A percentile compares a stretch with the other conserved stretches of the same genome.
Conservation (phyloP, 805 yeast genomes). For the Metschnikowia colocasiae region DNA sequence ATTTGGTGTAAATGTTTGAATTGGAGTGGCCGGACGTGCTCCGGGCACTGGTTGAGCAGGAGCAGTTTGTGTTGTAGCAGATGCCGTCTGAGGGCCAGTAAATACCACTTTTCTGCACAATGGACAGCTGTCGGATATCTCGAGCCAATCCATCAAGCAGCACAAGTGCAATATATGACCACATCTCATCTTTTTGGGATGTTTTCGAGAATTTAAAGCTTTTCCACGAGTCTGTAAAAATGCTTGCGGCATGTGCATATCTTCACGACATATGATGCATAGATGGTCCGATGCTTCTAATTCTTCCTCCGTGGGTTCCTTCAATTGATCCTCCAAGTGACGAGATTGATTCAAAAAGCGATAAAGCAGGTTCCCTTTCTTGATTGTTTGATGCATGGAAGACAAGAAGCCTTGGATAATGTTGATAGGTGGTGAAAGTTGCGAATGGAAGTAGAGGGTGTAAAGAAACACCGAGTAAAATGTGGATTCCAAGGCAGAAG, state of each 20-base stretch:
- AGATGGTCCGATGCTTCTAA: constrained; percentile 52
- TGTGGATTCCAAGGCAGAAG: constrained; percentile 38
- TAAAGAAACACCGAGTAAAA: constrained; percentile 33
- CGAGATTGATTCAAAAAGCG: constrained; percentile 53
- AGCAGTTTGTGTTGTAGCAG: not conserved
- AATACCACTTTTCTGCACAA: constrained; percentile 75
- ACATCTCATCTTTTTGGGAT: constrained; percentile 77
- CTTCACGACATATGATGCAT: constrained; percentile 92
- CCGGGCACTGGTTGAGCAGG: constrained; percentile 1
- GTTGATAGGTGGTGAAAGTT: constrained; percentile 32
- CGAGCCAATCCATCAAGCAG: constrained; percentile 90
- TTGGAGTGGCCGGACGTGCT: not conserved
- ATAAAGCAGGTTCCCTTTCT: constrained; percentile 41
- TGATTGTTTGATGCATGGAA: constrained; percentile 31
- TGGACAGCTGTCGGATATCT: constrained; percentile 90
- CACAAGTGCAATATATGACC: constrained; percentile 87
- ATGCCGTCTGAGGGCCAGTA: constrained; percentile 5
- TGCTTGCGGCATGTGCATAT: constrained; percentile 54
- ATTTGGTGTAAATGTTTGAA: not conserved
- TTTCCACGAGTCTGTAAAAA: constrained; percentile 23
- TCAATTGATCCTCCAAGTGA: constrained; percentile 60
- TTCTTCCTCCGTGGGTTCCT: constrained; percentile 60
- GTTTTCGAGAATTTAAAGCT: constrained; percentile 32
- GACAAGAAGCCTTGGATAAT: constrained; percentile 44
- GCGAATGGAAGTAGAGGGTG: constrained; percentile 31